These are phyloP conservation scores for Cyclotella baltica DNA, from an alignment of 108 stramenopile species.

Conservation along the genomic window DNA sequence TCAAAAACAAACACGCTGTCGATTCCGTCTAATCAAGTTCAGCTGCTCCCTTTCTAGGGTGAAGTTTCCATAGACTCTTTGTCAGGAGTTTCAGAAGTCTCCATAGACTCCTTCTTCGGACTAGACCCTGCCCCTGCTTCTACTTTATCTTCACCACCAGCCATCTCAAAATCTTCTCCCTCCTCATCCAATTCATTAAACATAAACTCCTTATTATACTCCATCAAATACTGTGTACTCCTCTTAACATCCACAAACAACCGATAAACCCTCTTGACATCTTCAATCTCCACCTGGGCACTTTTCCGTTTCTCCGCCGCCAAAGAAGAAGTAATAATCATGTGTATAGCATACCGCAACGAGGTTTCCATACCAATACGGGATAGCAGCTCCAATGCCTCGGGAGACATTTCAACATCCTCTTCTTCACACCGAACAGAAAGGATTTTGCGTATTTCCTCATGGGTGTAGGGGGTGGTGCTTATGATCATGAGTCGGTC, in stretches of 20 bases:
- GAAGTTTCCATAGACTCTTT: constrained; percentile 44
- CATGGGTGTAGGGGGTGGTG: constrained; percentile 89
- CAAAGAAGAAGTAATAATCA: constrained; percentile 95
- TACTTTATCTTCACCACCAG: constrained; percentile 13
- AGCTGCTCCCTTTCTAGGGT: constrained; percentile 1
- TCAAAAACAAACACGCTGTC: no score
- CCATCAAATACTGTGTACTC: constrained; percentile 98
- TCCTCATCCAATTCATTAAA: constrained; percentile 87
- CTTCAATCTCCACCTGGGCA: constrained; percentile 84
- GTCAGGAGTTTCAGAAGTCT: not conserved
- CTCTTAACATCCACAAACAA: constrained; percentile 98
- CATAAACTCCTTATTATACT: constrained; percentile 97
- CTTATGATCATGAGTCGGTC: constrained; percentile 98
- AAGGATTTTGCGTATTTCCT: constrained; percentile 91
- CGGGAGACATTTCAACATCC: constrained; percentile 97
- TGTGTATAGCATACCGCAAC: constrained; percentile 98
- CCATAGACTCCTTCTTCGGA: constrained; percentile 25
- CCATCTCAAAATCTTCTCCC: constrained; percentile 46
- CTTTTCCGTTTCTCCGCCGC: constrained; percentile 91
- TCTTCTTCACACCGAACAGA: constrained; percentile 93
- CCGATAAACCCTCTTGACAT: constrained; percentile 90
- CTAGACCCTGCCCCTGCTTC: not conserved
- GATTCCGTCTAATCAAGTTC: not conserved
- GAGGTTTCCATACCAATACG: constrained; percentile 96
- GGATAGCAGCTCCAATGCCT: constrained; percentile 95